Evolutionary conservation across 1,284 basidiomycete genomes (phyloP), one percentile per base, ranked within the genome.

Genomic region (Puccinia coronata): DNA sequence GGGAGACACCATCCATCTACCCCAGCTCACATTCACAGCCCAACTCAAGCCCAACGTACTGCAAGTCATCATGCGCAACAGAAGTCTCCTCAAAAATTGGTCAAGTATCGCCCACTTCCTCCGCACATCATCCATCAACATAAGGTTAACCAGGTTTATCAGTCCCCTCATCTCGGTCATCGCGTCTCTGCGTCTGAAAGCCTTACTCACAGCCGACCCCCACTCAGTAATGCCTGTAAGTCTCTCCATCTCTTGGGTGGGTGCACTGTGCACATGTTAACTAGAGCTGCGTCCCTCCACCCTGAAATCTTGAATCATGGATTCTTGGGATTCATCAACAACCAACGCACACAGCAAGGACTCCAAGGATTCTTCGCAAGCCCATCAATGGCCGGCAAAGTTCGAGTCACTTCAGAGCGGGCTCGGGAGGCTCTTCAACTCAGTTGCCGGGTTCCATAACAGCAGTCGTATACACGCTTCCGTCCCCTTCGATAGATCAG

Each of bases 221-320:
- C 61, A 41, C 61, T 63, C 61, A 63, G 61, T 23, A 63, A 63
- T 31, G 61, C 61, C 14, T 63, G 61, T 63, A 63, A 63, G 61
- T 41, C 34, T 1, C 28, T 59, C n/a, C n/a, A n/a, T n/a, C n/a
- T n/a, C n/a, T n/a, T n/a, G n/a, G n/a, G n/a, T n/a, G n/a, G n/a
- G n/a, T n/a, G n/a, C n/a, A n/a, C n/a, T n/a, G n/a, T n/a, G n/a
- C n/a, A n/a, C n/a, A n/a, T n/a, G n/a, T n/a, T n/a, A n/a, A n/a
- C n/a, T n/a, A n/a, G n/a, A n/a, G n/a, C n/a, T n/a, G n/a, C n/a
- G n/a, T n/a, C n/a, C n/a, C n/a, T n/a, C n/a, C n/a, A n/a, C n/a
- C n/a, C n/a, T n/a, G n/a, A n/a, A n/a, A n/a, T n/a, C n/a, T n/a
- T n/a, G n/a, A n/a, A n/a, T n/a, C n/a, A n/a, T n/a, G n/a, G n/a